Evolutionary conservation across 441 rosid genomes (phyloP), one percentile per base, ranked within the genome.

Genomic region (Pelargonium fulgidum): DNA sequence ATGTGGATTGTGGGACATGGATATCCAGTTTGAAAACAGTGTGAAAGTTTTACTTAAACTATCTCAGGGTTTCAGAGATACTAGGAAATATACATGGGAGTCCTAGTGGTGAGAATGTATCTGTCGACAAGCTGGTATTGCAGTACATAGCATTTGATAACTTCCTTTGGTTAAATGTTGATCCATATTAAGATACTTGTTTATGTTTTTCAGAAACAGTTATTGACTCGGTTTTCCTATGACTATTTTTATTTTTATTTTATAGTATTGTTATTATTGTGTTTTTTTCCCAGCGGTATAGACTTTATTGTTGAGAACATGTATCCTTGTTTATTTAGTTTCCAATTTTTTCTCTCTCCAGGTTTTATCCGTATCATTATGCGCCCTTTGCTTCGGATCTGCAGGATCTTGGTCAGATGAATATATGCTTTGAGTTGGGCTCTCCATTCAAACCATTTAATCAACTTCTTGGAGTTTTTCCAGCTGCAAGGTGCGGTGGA

Each of bases 341-440:
- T 4, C 4, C 64, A 9, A 61, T 64, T n/a, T n/a, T 14, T 19
- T 39, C 16, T 10, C 14, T 70, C 64, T 68, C 69, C 17, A 79
- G 82, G 82, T 79, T 79, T 72, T 79, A 79, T 58, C 82, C 82
- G 7, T 79, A 75, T 64, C 82, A 79, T 70, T 79, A 79, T 75
- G 82, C 82, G n/a, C 82, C 82, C 26, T 79, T 75, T 72, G 79
- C 82, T 7, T 79, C 82, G n/a, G 82, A 79, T 75, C 68, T 79
- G 62, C 8, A n/a, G 20, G 77, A 64, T 65, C 39, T 76, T 39
- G 67, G n/a, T 72, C 72, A 73, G 58, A 45, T 73, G 7, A 41
- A 79, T 36, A 65, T 79, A 70, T 68, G 62, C 9, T 79, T 79
- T 65, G 67, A 66, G 7, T 68, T 75, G 1, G 82, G 82, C 41